These are phyloP conservation scores for Microstroma glucosiphilum DNA, from an alignment of 1,284 basidiomycete genomes.

Conservation along the genomic window DNA sequence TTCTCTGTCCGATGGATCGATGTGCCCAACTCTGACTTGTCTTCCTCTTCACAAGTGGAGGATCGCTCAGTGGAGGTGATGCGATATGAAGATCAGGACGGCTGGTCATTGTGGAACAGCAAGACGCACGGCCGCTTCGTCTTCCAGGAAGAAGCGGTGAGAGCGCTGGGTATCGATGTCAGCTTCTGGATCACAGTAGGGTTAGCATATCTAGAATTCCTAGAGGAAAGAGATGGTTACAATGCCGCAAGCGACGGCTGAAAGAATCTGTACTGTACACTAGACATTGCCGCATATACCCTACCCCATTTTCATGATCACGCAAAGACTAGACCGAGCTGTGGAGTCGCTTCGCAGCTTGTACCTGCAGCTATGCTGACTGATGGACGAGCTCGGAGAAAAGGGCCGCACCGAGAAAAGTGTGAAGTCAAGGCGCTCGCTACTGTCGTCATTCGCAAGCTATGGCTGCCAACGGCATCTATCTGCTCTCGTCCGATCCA, in stretches of 20 bases:
- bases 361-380: no score
- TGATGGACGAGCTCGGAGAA: no score
- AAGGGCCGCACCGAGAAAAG: no score
- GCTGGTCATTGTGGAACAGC: slow-evolving; percentile 36
- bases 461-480: no score
- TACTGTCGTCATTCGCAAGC: no score
- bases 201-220: slow-evolving; percentile 37
- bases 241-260: not conserved
- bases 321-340: no score
- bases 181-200: slow-evolving; percentile 39
- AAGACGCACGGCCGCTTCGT: slow-evolving; percentile 24
- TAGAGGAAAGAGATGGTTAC: slow-evolving; percentile 25
- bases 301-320: not conserved
- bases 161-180: slow-evolving; percentile 27
- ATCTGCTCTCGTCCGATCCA: no score
- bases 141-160: slow-evolving; percentile 29
- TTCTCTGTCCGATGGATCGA: slow-evolving; percentile 38
- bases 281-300: slow-evolving; percentile 1
- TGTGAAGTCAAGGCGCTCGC: no score
- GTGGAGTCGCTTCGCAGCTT: no score
- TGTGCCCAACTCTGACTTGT: slow-evolving; percentile 11
- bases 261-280: not conserved
- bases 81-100: slow-evolving; percentile 29
- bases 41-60: not conserved
- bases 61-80: slow-evolving; percentile 23